phyloP scores from a whole-genome alignment of 2,329 filamentous ascomycete species.

The Ceratocystis harringtonii region DNA sequence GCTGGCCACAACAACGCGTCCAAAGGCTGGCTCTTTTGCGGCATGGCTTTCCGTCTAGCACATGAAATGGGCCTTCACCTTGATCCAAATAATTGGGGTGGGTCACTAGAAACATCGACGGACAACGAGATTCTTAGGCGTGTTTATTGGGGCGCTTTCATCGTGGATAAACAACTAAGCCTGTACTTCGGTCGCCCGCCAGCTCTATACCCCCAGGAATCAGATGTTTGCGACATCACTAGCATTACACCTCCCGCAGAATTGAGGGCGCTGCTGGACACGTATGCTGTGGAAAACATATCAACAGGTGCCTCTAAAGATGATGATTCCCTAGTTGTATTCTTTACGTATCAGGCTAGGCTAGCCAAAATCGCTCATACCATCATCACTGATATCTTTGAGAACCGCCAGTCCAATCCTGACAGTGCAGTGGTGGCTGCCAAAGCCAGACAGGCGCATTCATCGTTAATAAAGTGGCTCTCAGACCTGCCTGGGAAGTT shows the following conservation, averaged over 20 bases:
- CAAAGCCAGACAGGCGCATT: constrained; percentile 32
- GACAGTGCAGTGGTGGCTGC: constrained; percentile 29
- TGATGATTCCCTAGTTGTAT: constrained; percentile 29
- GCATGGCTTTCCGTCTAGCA: constrained; percentile 36
- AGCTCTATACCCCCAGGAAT: constrained; percentile 34
- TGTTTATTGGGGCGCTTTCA: constrained; percentile 37
- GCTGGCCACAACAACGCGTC: constrained; percentile 34
- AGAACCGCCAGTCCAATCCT: constrained; percentile 31
- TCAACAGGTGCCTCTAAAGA: constrained; percentile 34
- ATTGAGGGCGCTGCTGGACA: constrained; percentile 33
- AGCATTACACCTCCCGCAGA: constrained; percentile 35
- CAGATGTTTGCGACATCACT: constrained; percentile 35
- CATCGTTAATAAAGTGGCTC: constrained; percentile 33
- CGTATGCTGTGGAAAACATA: constrained; percentile 31
- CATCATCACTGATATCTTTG: constrained; percentile 37
- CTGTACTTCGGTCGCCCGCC: constrained; percentile 37
- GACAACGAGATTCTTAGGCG: constrained; percentile 35
- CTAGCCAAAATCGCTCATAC: constrained; percentile 34
- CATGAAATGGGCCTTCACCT: constrained; percentile 39
- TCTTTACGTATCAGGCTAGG: constrained; percentile 34
- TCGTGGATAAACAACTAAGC: constrained; percentile 36
- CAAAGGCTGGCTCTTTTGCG: constrained; percentile 37
- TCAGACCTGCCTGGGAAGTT: constrained; percentile 31
- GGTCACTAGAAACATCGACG: constrained; percentile 26
- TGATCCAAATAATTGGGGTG: constrained; percentile 36